Base-by-base conservation (phyloP, 1,139 yeast genomes). In the Suhomyces coccinellae region DNA sequence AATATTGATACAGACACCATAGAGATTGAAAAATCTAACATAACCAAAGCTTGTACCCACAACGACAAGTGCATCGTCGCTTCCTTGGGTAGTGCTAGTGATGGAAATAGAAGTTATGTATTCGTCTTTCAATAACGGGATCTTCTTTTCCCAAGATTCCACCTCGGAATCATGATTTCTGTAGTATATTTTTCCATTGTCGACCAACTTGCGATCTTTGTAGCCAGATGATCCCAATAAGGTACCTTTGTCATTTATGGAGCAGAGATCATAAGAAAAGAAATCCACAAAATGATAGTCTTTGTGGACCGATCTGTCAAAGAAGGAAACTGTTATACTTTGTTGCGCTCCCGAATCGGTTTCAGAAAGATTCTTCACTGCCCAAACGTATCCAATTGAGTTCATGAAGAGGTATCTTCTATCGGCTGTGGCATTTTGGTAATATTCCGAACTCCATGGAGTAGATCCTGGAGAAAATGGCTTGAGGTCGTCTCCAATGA, bases 261-360 rank as follows among this genome's bases (percentile, higher is more conserved):
- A 80, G 27, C 96, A 95, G 43, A 88, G 67, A 61, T 89, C 96
- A 62, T 75, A 88, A 14, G 80, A 75, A 48, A 75, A 73, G 40
- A 79, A 65, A 62, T 93, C 99, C 39, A 84, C 85, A 66, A 93
- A 91, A 65, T 89, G 95, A 56, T 88, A 89, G 55, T 89, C 97
- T 46, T 84, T 80, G 60, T 84, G 86, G n/a, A 78, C 62, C 0
- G 90, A 82, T 41, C 87, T 73, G 60, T 93, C 97, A 58, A 89
- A 90, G 58, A 93, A 93, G 12, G 91, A 81, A 1, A 91, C 90
- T 0, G 97, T 89, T 14, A 91, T 74, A 40, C 91, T 82, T 52
- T 83, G 80, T 53, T 85, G 73, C 5, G 41, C 46, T 13, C 33
- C 34, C 27, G 44, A 32, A 10, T 46, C 49, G 13, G 38, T 38